These are phyloP conservation scores for Abortiporus biennis DNA, from an alignment of 1,284 basidiomycete genomes.

Conservation along the genomic window DNA sequence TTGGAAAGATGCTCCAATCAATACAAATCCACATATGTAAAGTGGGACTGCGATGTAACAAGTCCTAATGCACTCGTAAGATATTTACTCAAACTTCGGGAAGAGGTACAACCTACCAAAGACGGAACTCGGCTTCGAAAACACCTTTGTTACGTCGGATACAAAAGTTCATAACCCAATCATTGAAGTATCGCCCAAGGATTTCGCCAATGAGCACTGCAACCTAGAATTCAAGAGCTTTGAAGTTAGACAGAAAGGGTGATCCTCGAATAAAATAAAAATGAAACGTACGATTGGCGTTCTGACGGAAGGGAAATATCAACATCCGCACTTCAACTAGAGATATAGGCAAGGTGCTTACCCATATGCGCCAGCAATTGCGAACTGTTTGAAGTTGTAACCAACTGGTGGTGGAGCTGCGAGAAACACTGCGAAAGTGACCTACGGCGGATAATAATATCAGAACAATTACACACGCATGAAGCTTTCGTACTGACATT, in stretches of 20 bases:
- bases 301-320: background rate
- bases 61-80: too few species aligned
- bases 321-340: background rate
- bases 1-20: constrained; percentile 53
- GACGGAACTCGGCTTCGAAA: constrained; percentile 64
- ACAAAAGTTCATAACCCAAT: constrained; percentile 54
- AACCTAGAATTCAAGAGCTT: constrained; percentile 31
- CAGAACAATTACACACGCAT: background rate
- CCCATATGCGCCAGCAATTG: constrained; percentile 51
- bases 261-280: too few species aligned
- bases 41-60: constrained; percentile 58
- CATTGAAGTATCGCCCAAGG: constrained; percentile 60
- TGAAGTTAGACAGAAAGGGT: background rate
- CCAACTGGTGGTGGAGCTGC: constrained; percentile 51
- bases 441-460: constrained; percentile 28
- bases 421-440: constrained; percentile 67
- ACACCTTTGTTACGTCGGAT: constrained; percentile 60
- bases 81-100: too few species aligned
- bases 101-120: constrained; percentile 41
- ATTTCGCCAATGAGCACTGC: constrained; percentile 65
- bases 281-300: constrained; percentile 3
- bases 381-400: constrained; percentile 48
- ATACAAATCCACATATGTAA: constrained; percentile 59
- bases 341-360: background rate
- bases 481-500: constrained; percentile 45